Base-by-base conservation (phyloP, 768 basidiomycete species). In the Piloderma croceum region DNA sequence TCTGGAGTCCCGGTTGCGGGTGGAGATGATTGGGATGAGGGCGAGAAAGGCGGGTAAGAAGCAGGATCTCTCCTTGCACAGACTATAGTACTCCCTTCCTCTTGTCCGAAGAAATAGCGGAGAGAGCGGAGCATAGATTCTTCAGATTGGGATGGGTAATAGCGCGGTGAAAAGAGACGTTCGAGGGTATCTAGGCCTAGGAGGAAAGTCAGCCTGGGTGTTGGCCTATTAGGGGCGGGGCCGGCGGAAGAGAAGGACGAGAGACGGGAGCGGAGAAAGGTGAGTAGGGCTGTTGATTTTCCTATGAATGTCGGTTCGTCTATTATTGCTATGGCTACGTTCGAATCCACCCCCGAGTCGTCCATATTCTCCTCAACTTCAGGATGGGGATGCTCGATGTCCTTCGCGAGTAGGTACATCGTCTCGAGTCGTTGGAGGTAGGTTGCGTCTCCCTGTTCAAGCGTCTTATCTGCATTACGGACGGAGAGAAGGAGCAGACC, bases 301-400 rank as follows among this genome's bases (percentile, higher is more conserved):
- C 81, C 77, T 19, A 87, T 84, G 58, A 97, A 96, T 0, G 83
- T 89, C 9, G 92, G 90, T 52, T 90, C 88, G 57, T 91, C 77
- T 44, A 90, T 77, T 48, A 92, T 74, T 6, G 76, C 93, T 6
- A 94, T 74, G 0, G 88, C 90, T 24, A 85, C 68, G 42, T 84
- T 83, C 5, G 37, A 31, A 24, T 20, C 40, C 10, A 9, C 27
- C 15, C 10, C 27, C 10, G 27, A 9, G 15, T 29, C 27, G 27
- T 29, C 27, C 9, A 9, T 15, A 15, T 9, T 9, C 10, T 9
- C 15, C 9, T 29, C 27, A 15, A 9, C 15, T 9, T 29, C 27
- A 29, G 9, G 13, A 11, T 18, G 10, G 13, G 20, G 17, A 18
- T 29, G 12, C 24, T 19, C 47, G 34, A 79, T 54, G 42, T 78